These are phyloP conservation scores for Jimgerdemannia flammicorona DNA, from an alignment of 192 early-diverging fungal genomes.

Conservation along the genomic window DNA sequence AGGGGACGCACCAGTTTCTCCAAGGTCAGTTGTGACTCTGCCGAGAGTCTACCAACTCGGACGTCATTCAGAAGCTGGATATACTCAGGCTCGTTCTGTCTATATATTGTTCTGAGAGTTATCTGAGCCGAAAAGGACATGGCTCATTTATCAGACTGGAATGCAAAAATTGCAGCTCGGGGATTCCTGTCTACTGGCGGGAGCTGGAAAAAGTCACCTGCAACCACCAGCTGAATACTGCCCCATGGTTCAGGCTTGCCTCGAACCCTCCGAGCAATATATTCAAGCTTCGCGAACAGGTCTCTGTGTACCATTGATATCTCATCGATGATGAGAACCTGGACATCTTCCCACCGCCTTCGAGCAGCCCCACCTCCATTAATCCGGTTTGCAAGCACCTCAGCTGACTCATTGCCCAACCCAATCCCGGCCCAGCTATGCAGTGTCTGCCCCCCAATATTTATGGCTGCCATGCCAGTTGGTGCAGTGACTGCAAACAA, in stretches of 20 bases:
- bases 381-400: not conserved
- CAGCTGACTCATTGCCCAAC: conserved; percentile 8
- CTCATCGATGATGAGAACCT: conserved; percentile 54
- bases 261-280: not conserved
- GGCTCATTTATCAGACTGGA: too few species aligned
- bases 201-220: not conserved
- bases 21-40: too few species aligned
- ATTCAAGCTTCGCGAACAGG: not conserved
- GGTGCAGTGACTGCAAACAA: conserved; percentile 40
- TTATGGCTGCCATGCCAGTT: conserved; percentile 54
- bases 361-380: conserved; percentile 11
- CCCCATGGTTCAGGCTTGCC: not conserved
- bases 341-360: conserved; percentile 34
- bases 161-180: too few species aligned
- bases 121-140: too few species aligned
- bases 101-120: too few species aligned
- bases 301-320: conserved; percentile 1
- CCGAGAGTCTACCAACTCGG: too few species aligned
- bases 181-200: not conserved
- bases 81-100: too few species aligned
- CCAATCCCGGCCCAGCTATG: conserved; percentile 46
- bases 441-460: conserved; percentile 47
- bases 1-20: too few species aligned
- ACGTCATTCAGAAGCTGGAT: too few species aligned
- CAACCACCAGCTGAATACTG: not conserved